phyloP scores from a whole-genome alignment of 23 red algal genomes.

The Gracilariopsis chorda region DNA sequence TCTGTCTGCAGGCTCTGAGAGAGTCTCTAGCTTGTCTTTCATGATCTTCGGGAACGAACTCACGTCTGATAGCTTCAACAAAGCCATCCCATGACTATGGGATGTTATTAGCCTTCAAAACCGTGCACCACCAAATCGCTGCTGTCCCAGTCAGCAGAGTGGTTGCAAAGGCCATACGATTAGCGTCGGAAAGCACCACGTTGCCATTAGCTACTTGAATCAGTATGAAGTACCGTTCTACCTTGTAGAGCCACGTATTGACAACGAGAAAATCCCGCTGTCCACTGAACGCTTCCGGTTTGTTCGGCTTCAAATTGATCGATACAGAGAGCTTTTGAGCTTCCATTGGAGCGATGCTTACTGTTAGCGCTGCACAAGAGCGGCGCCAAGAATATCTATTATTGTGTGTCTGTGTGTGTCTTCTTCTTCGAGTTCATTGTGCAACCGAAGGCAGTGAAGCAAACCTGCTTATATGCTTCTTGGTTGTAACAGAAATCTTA shows the following conservation, averaged over 20 bases:
- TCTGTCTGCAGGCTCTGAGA: neutral
- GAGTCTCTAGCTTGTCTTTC: neutral
- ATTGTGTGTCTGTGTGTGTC: too few species aligned
- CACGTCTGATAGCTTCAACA: neutral
- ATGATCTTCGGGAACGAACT: conserved; percentile 9
- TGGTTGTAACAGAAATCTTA: too few species aligned
- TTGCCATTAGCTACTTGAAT: neutral
- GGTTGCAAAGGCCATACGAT: neutral
- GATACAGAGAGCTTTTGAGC: too few species aligned
- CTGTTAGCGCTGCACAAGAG: too few species aligned
- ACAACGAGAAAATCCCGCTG: too few species aligned
- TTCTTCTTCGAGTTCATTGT: too few species aligned
- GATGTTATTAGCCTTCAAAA: neutral
- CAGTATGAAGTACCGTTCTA: neutral
- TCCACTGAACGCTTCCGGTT: too few species aligned
- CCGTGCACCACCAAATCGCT: neutral
- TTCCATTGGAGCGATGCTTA: too few species aligned
- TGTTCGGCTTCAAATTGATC: too few species aligned
- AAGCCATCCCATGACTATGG: neutral
- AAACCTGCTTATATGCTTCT: too few species aligned
- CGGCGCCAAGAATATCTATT: too few species aligned
- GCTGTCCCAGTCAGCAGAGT: neutral
- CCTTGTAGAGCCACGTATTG: conserved; percentile 17
- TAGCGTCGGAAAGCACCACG: neutral
- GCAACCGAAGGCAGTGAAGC: too few species aligned